Evolutionary conservation across 2,329 filamentous ascomycete species (phyloP).

Genomic region (Pyrenochaeta sp.): DNA sequence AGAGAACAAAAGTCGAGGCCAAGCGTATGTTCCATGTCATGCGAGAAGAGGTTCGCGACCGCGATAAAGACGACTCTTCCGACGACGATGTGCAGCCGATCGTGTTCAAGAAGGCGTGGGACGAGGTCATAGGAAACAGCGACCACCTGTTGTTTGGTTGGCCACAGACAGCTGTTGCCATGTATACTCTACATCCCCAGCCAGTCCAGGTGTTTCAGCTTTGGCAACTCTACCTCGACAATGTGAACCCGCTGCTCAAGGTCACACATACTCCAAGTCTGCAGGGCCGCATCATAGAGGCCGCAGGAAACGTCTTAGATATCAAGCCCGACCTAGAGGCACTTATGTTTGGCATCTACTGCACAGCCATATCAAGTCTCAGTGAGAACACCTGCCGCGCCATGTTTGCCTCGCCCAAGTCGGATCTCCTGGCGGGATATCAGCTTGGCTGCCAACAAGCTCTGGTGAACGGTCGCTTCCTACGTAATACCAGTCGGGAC

Average conservation of each 20-base stretch:
- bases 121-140: conserved; percentile 49
- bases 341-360: conserved; percentile 48
- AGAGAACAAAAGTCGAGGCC: neutral
- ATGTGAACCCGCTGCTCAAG: conserved; percentile 41
- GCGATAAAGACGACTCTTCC: conserved; percentile 3
- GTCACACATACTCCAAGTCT: conserved; percentile 41
- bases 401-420: conserved; percentile 62
- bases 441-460: conserved; percentile 69
- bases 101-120: conserved; percentile 57
- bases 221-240: conserved; percentile 75
- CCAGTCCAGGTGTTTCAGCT: conserved; percentile 73
- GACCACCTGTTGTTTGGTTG: conserved; percentile 65
- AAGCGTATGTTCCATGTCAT: neutral
- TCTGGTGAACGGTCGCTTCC: conserved; percentile 65
- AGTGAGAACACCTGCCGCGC: conserved; percentile 62
- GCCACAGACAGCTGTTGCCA: conserved; percentile 60
- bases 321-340: conserved; percentile 67
- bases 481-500: conserved; percentile 63
- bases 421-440: conserved; percentile 64
- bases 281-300: conserved; percentile 68
- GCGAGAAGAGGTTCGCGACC: neutral
- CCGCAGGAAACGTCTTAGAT: conserved; percentile 62
- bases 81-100: conserved; percentile 5
- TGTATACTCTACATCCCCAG: conserved; percentile 69
- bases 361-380: conserved; percentile 57